Conservation (phyloP, 495 filamentous ascomycete genomes). For the Hypoxylon perforatum region DNA sequence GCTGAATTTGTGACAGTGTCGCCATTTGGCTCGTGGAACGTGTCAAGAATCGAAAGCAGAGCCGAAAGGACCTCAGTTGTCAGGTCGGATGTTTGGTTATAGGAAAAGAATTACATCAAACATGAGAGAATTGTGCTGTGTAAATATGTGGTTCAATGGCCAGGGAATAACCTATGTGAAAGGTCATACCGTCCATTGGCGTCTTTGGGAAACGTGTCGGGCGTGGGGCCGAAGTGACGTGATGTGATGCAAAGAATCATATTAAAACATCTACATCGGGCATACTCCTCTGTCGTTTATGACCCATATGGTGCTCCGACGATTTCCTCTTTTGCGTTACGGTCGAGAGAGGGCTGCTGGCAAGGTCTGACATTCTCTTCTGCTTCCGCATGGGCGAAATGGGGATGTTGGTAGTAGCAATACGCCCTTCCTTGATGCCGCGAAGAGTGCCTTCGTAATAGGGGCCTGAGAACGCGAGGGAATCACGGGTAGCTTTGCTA, state of each 20-base stretch:
- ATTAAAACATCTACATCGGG: constrained; percentile 51
- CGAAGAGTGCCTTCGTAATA: constrained; percentile 60
- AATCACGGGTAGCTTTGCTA: constrained; percentile 64
- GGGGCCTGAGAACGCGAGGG: constrained; percentile 64
- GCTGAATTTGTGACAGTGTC: neutral
- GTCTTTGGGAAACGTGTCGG: constrained; percentile 33
- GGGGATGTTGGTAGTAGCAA: constrained; percentile 64
- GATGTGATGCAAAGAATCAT: constrained; percentile 17
- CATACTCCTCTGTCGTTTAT: constrained; percentile 64
- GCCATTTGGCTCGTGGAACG: neutral
- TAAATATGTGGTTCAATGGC: constrained; percentile 39
- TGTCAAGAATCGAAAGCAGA: constrained; percentile 2
- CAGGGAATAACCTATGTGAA: constrained; percentile 43
- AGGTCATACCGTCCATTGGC: constrained; percentile 49
- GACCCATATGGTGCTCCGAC: constrained; percentile 47
- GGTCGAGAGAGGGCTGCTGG: constrained; percentile 53
- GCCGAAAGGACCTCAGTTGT: neutral
- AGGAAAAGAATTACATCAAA: constrained; percentile 9
- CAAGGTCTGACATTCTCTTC: constrained; percentile 52
- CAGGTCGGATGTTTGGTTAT: neutral
- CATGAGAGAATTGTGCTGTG: constrained; percentile 12
- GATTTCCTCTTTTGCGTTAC: constrained; percentile 63
- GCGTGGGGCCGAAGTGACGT: constrained; percentile 5
- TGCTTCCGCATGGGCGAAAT: constrained; percentile 64
- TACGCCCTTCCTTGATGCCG: constrained; percentile 66